Evolutionary conservation across 306 rosid species (phyloP).

Genomic region (Cicer pinnatifidum): DNA sequence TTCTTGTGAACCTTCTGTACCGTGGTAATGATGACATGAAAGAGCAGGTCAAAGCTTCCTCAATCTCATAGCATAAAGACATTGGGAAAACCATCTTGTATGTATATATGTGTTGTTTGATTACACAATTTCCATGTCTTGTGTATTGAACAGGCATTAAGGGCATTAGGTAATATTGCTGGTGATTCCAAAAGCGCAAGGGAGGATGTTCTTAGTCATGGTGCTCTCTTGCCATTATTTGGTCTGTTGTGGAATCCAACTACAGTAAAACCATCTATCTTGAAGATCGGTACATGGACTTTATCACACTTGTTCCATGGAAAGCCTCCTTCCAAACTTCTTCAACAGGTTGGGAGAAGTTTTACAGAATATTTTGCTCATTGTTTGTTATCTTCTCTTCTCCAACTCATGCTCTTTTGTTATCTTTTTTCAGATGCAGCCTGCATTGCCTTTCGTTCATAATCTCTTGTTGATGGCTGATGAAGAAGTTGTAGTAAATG

Average conservation of each 20-base stretch:
- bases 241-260: neutral
- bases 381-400: neutral
- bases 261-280: neutral
- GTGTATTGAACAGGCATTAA: neutral
- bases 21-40: neutral
- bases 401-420: neutral
- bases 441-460: neutral
- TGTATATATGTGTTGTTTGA: neutral
- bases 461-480: neutral
- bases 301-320: neutral
- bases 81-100: neutral
- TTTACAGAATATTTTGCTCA: neutral
- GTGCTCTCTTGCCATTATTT: neutral
- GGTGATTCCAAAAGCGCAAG: neutral
- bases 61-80: neutral
- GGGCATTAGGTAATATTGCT: conserved; percentile 8
- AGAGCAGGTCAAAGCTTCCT: conserved; percentile 1
- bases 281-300: neutral
- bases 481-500: neutral
- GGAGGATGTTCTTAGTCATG: neutral
- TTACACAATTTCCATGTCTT: neutral
- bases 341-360: neutral
- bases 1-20: conserved; percentile 1
- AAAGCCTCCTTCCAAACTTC: neutral
- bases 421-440: conserved; percentile 2